A percentile compares a stretch with the other conserved stretches of the same genome.
These are phyloP conservation scores for Debaryomyces subglobosus DNA, from an alignment of 1,139 yeast species.

Conservation along the genomic window DNA sequence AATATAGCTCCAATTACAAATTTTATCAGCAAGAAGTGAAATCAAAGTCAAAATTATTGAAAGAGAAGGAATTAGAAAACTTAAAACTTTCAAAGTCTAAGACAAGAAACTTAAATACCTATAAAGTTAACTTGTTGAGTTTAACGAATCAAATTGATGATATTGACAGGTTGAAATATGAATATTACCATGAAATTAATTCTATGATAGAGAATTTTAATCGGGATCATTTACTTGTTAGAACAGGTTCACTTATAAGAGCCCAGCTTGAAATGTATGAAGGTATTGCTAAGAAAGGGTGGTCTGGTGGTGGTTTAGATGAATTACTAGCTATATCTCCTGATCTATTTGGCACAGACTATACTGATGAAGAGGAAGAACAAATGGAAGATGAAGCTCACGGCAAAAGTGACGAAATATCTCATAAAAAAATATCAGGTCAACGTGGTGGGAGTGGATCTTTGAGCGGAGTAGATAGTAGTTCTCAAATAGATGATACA, in stretches of 20 bases:
- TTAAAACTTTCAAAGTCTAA: conserved; percentile 56
- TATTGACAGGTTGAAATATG: conserved; percentile 74
- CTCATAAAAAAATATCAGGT: not conserved
- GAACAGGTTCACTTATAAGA: conserved; percentile 66
- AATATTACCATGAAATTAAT: conserved; percentile 69
- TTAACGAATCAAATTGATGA: conserved; percentile 78
- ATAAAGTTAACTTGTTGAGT: conserved; percentile 65
- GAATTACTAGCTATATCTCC: conserved; percentile 58
- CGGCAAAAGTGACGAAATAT: not conserved
- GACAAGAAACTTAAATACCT: conserved; percentile 62
- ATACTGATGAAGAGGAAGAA: conserved; percentile 23
- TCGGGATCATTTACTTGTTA: conserved; percentile 53
- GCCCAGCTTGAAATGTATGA: conserved; percentile 84
- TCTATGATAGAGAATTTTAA: conserved; percentile 45
- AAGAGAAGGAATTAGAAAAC: conserved; percentile 59
- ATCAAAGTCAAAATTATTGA: conserved; percentile 51
- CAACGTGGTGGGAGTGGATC: conserved; percentile 10
- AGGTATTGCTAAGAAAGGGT: conserved; percentile 80
- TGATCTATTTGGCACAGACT: conserved; percentile 42
- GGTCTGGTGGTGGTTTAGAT: conserved; percentile 87
- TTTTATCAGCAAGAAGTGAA: conserved; percentile 58
- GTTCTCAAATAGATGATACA: conserved; percentile 12
- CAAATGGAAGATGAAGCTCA: conserved; percentile 15
- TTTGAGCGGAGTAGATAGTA: conserved; percentile 5
- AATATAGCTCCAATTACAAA: conserved; percentile 47